Evolutionary conservation across 768 basidiomycete species (phyloP), one percentile per base, ranked within the genome.

Genomic region (Gautieria morchelliformis): DNA sequence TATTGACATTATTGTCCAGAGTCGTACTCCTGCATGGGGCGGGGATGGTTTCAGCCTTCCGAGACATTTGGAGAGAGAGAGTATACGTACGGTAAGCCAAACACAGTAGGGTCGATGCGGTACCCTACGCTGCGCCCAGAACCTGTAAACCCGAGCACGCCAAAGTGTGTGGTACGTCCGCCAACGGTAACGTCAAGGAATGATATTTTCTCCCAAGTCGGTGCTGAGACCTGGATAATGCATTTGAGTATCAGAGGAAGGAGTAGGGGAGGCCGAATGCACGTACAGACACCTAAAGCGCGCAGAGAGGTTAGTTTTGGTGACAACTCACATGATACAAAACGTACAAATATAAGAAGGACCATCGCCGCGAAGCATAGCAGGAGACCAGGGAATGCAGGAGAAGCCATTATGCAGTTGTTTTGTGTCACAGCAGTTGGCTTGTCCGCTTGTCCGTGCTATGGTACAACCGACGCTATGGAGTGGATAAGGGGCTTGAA

Each of bases 91-190:
- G 69, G 48, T 12, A 81, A 73, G 22, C 64, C 60, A 20, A 68
- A 47, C 15, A 61, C 19, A 20, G 54, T 24, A 5, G 65, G 39
- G 3, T 69, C 66, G 64, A 83, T 76, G 52, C 68, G 61, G 58
- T 89, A 93, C 17, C 90, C 90, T 54, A 92, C 69, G 19, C 67
- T 64, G 4, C 70, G 66, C 19, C 65, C 48, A 17, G 78, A 79
- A 17, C 83, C 85, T 14, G 86, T 87, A 69, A 75, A 82, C 4
- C 89, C 89, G 65, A 89, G 89, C n/a, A 85, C 79, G 63, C 90
- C 90, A 63, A 84, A 91, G 59, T 76, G 76, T 57, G 71, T 72
- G 63, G 71, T 59, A 14, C 52, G n/a, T 22, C 67, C 66, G 5
- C 70, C 74, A 11, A 66, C 60, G 8, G 71, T 71, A 22, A 80